Base-by-base conservation (phyloP, 768 basidiomycete genomes). In the Termitomyces sp. region DNA sequence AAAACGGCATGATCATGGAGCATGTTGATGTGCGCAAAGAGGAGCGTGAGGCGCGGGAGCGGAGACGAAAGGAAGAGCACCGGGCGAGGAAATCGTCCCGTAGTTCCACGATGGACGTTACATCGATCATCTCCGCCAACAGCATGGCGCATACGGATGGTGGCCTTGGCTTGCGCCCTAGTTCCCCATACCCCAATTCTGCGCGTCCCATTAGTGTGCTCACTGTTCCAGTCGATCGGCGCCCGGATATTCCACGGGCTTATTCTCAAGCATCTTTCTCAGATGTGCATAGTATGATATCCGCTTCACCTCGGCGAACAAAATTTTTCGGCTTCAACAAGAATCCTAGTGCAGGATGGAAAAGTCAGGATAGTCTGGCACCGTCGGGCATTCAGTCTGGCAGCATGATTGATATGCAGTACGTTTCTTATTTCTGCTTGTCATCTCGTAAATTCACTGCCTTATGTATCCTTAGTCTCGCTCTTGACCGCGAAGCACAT, bases 401-500 rank as follows among this genome's bases (percentile, higher is more conserved):
- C 51, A 93, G 91, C 63, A 91, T 93, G 89, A 72, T 93, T 60
- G 88, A 93, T 67, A 93, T 93, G 91, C 91, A 93, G 90, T 93
- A 72, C 59, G 89, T 84, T 1, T 32, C 3, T 37, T 48, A 46
- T 24, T 58, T 17, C 14, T 51, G 38, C 45, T 24, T 30, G 43
- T 22, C 14, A 19, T 47, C 10, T 21, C 17, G 15, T n/a, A 17
- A 50, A 43, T 24, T 26, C 40, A 49, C 49, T n/a, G 50, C 54
- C n/a, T 54, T 57, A 57, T 30, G 37, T 55, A 45, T 51, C 58
- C 58, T 46, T 60, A 93, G 90, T 64, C 77, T 93, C 63, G 90
- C 89, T 49, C 75, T 93, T 42, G 88, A 91, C 58, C 83, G 83
- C 34, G 90, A 91, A 70, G 68, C 68, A 1, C 62, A 48, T 38